Conservation (phyloP, 148 eudicot species). For the Dianthus caryophyllus region DNA sequence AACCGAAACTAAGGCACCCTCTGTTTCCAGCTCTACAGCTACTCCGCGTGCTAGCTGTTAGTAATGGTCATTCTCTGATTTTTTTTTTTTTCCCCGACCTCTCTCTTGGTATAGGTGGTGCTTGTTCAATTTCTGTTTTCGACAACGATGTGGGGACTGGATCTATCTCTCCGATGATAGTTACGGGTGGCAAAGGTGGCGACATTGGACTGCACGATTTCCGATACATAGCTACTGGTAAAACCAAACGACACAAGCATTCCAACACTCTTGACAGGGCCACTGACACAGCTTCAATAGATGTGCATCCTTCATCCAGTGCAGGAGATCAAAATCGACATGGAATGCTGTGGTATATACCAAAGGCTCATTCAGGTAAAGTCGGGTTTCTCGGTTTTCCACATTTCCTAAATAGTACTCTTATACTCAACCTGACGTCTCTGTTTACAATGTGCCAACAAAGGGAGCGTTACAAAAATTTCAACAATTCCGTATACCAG, state of each 20-base stretch:
- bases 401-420: neutral
- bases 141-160: constrained; percentile 95
- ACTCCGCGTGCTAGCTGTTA: neutral
- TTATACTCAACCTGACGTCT: constrained; percentile 7
- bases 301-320: constrained; percentile 34
- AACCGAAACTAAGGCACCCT: neutral
- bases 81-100: constrained; percentile 7
- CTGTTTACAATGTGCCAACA: constrained; percentile 15
- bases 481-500: constrained; percentile 82
- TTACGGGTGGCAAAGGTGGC: constrained; percentile 94
- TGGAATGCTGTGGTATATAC: constrained; percentile 99
- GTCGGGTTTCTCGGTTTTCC: neutral
- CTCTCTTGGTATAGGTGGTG: constrained; percentile 62
- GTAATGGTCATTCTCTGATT: neutral
- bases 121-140: constrained; percentile 78
- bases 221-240: constrained; percentile 98
- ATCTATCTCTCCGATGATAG: constrained; percentile 85
- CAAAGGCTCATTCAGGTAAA: constrained; percentile 96
- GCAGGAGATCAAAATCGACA: constrained; percentile 80
- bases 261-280: constrained; percentile 45
- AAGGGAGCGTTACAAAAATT: constrained; percentile 86
- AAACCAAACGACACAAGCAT: constrained; percentile 65
- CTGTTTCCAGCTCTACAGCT: too few relatives aligned
- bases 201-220: constrained; percentile 99
- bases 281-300: constrained; percentile 44